phyloP scores from a whole-genome alignment of 208 protist genomes.

The Wallacemonas rigidus region DNA sequence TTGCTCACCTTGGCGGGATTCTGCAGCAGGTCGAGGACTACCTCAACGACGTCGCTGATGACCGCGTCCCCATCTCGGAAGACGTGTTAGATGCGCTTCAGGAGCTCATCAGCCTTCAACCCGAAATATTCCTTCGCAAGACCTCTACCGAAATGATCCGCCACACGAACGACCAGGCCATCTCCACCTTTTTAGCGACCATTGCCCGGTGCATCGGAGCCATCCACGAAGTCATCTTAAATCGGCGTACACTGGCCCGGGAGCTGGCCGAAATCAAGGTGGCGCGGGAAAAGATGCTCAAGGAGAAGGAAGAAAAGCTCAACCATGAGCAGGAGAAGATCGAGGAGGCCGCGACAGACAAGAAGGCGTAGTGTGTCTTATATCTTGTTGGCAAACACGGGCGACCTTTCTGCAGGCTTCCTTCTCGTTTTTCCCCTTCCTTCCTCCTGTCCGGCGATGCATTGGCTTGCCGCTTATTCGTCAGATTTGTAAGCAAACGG shows the following conservation, averaged over 20 bases:
- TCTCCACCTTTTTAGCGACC: slow-evolving; percentile 85
- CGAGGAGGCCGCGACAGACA: slow-evolving; percentile 48
- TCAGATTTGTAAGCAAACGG: slow-evolving; percentile 3
- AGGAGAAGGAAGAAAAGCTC: slow-evolving; percentile 50
- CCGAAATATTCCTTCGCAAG: slow-evolving; percentile 80
- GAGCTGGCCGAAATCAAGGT: slow-evolving; percentile 73
- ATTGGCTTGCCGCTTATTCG: slow-evolving; percentile 5
- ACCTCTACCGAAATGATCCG: slow-evolving; percentile 88
- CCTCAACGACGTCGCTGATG: slow-evolving; percentile 80
- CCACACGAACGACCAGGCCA: slow-evolving; percentile 82
- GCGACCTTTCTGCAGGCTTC: too few relatives aligned
- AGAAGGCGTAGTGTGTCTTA: slow-evolving; percentile 7
- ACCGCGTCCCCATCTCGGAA: slow-evolving; percentile 75
- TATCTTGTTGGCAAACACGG: not conserved
- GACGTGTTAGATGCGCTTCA: slow-evolving; percentile 89
- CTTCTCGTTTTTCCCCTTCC: slow-evolving; percentile 11
- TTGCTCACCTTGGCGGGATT: slow-evolving; percentile 91
- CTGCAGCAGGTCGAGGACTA: slow-evolving; percentile 93
- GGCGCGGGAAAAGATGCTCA: slow-evolving; percentile 52
- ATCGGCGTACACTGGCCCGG: slow-evolving; percentile 73
- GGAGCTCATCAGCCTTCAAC: slow-evolving; percentile 88
- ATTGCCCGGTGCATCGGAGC: slow-evolving; percentile 80
- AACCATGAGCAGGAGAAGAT: slow-evolving; percentile 65
- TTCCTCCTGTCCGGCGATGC: not conserved
- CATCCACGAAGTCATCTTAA: slow-evolving; percentile 86